Evolutionary conservation across 148 eudicot genomes (phyloP).

Genomic region (Cornus controversa): DNA sequence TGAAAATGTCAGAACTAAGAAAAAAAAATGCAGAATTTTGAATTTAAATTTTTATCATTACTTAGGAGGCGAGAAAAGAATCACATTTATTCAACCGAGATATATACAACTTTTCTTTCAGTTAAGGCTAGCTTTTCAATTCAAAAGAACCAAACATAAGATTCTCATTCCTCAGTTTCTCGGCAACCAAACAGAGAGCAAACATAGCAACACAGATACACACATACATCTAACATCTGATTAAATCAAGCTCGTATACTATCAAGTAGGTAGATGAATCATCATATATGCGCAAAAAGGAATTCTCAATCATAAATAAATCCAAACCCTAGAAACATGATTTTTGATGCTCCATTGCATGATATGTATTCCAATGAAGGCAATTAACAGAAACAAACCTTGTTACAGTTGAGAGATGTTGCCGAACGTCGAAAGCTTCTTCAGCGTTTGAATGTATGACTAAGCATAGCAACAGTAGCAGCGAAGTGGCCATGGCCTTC

Average conservation of each 20-base stretch:
- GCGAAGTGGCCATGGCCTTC: neutral
- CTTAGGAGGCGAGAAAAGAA: neutral
- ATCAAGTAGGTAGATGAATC: neutral
- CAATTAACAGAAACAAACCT: slow-evolving; percentile 35
- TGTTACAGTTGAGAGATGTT: slow-evolving; percentile 68
- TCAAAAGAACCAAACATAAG: neutral
- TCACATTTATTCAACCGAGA: neutral
- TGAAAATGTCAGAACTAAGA: too few species aligned
- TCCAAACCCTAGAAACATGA: slow-evolving; percentile 7
- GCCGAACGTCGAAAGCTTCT: slow-evolving; percentile 66
- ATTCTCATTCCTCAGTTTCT: neutral
- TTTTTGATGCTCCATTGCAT: neutral
- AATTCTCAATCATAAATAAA: neutral
- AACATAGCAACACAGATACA: neutral
- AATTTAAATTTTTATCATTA: neutral
- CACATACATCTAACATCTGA: neutral
- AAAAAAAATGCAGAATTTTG: too few species aligned
- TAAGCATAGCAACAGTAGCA: slow-evolving; percentile 17
- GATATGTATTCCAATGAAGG: neutral
- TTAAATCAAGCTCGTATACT: neutral
- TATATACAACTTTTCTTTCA: neutral
- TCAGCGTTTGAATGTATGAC: slow-evolving; percentile 26
- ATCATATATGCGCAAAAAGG: neutral
- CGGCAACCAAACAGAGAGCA: neutral
- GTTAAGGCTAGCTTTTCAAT: neutral